Percentiles rank a stretch among this genome's conserved stretches.
Conservation (phyloP, 257 asterid genomes). For the Avicennia marina region DNA sequence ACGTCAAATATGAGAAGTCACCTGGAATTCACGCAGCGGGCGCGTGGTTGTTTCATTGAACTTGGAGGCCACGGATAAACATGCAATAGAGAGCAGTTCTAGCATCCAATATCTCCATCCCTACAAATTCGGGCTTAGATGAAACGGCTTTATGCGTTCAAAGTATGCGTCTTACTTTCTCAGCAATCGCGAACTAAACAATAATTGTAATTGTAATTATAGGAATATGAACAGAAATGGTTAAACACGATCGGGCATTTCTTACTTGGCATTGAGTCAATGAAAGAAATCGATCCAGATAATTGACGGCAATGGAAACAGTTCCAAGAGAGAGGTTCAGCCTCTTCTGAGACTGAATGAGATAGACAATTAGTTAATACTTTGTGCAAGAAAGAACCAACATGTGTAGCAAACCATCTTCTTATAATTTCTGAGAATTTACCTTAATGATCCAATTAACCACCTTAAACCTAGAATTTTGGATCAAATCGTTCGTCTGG, state of each 20-base stretch:
- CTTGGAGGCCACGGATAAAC: constrained; percentile 64
- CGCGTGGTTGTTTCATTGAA: constrained; percentile 41
- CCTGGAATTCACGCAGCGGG: constrained; percentile 56
- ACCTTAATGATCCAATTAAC: constrained; percentile 62
- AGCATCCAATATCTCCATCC: constrained; percentile 60
- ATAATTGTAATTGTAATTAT: too few relatives aligned
- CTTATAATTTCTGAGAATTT: too few relatives aligned
- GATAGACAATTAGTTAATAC: neutral
- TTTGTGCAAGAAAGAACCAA: neutral
- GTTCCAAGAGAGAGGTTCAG: constrained; percentile 47
- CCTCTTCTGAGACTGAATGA: constrained; percentile 48
- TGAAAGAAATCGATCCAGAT: constrained; percentile 69
- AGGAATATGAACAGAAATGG: neutral
- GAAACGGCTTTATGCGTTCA: neutral
- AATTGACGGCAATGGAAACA: constrained; percentile 54
- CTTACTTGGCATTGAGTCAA: constrained; percentile 41
- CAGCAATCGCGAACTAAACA: too few relatives aligned
- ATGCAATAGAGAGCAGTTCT: constrained; percentile 57
- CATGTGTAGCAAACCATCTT: neutral
- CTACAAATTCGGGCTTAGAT: constrained; percentile 16
- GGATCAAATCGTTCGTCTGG: constrained; percentile 18
- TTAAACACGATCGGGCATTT: neutral
- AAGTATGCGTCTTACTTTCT: too few relatives aligned
- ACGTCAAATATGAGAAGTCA: neutral
- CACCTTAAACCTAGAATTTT: constrained; percentile 36